Conservation (phyloP, 352 stramenopile species). For the Phytophthora rubi region DNA sequence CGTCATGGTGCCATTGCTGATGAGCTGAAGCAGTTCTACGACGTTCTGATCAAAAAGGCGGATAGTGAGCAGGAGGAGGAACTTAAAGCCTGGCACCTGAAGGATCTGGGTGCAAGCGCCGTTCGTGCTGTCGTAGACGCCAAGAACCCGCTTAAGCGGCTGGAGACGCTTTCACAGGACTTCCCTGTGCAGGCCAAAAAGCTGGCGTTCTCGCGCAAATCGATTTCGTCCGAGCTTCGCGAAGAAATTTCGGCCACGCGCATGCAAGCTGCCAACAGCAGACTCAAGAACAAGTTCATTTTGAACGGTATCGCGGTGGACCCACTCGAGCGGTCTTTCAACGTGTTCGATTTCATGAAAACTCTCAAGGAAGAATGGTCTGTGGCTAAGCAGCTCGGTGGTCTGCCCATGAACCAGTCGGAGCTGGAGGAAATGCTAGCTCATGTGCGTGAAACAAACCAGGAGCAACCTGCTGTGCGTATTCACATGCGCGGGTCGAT, state of each 20-base stretch:
- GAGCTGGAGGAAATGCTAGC: conserved; percentile 69
- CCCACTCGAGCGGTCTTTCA: conserved; percentile 87
- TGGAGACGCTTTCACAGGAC: conserved; percentile 88
- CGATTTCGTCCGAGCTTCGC: conserved; percentile 54
- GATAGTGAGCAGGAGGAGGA: conserved; percentile 43
- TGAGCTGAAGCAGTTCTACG: conserved; percentile 61
- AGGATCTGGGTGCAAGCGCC: conserved; percentile 88
- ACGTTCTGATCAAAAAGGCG: conserved; percentile 58
- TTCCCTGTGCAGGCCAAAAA: conserved; percentile 89
- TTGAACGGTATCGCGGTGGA: conserved; percentile 90
- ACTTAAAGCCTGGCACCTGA: conserved; percentile 90
- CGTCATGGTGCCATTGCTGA: conserved; percentile 49
- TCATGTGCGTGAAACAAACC: conserved; percentile 59
- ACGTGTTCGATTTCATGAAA: conserved; percentile 91
- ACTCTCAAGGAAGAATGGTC: conserved; percentile 82
- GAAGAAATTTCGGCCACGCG: conserved; percentile 49
- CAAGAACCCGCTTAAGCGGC: conserved; percentile 76
- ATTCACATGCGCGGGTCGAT: conserved; percentile 71
- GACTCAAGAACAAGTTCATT: conserved; percentile 77
- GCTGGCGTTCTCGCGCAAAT: conserved; percentile 71
- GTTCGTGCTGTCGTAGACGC: conserved; percentile 72
- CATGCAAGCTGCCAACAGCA: conserved; percentile 35
- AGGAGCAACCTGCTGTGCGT: conserved; percentile 54
- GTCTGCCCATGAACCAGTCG: conserved; percentile 48
- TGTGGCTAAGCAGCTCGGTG: conserved; percentile 68